Evolutionary conservation across 352 stramenopile genomes (phyloP), one percentile per base, ranked within the genome.

Genomic region (Pelagophyceae sp.): DNA sequence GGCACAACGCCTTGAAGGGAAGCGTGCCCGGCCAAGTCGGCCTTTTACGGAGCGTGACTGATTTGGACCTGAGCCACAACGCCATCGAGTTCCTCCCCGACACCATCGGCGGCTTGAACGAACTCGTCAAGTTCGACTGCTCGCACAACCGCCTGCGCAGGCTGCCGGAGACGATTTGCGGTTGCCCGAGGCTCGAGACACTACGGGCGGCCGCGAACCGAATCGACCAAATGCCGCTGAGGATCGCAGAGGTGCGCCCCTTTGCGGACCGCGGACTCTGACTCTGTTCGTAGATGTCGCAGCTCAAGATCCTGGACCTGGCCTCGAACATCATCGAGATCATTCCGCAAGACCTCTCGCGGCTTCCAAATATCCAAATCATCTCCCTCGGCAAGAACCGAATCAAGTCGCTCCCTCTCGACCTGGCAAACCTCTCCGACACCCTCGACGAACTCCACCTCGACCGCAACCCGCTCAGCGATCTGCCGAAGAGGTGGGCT

Each of bases 301-400:
- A 33, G 3, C 67, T 74, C 67, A 33, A 37, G 35, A 31, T 74
- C 38, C 67, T 74, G 25, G 67, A 74, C 38, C 67, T 74, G 25
- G 5, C 19, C 17, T 51, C 67, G 27, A 74, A 74, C 38, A 2
- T 74, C 67, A 74, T 74, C 67, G 67, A 25, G 6, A 31, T 29
- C 6, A 50, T 74, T 23, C 67, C 67, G 3, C 35, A 33, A 27
- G 33, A 74, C 67, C 33, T 74, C n/a, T 17, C 67, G 11, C 15
- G 35, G 11, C 67, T 74, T 5, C 5, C 33, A 11, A 74, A 74
- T n/a, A 31, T 74, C 2, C 5, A 17, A 5, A 17, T 11, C 1
- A 51, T 74, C 33, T 33, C 51, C 38, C 67, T 74, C 31, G 67
- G 67, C 35, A 74, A 74, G 38, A 74, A 74, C 31, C 67, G 19